A percentile compares a stretch with the other conserved stretches of the same genome.
Conservation (phyloP, 768 basidiomycete genomes). For the Pluteus cervinus region DNA sequence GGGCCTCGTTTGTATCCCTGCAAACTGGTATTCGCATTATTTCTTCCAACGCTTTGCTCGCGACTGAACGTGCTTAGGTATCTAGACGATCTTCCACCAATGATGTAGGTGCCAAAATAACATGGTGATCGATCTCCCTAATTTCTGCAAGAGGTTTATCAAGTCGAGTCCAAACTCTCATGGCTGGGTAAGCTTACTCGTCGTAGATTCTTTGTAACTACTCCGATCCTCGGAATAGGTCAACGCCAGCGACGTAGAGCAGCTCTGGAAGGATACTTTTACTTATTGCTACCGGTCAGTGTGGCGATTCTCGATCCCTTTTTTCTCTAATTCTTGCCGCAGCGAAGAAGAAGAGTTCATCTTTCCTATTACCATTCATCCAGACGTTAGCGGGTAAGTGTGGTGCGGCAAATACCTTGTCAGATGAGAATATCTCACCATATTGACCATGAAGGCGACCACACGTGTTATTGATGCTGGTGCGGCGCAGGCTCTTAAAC, state of each 20-base stretch:
- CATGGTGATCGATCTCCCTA: neutral
- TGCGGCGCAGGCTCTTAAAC: conserved; percentile 14
- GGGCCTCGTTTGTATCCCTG: conserved; percentile 54
- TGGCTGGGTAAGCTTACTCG: conserved; percentile 45
- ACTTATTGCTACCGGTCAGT: conserved; percentile 55
- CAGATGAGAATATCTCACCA: conserved; percentile 3
- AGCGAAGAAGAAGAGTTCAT: conserved; percentile 61
- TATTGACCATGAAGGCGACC: conserved; percentile 36
- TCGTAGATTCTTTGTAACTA: neutral
- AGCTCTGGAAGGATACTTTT: conserved; percentile 75
- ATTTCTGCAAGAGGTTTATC: conserved; percentile 48
- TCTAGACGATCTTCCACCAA: conserved; percentile 68
- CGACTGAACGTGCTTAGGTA: conserved; percentile 32
- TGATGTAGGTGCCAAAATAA: conserved; percentile 43
- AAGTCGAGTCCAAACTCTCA: conserved; percentile 64
- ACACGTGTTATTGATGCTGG: conserved; percentile 72
- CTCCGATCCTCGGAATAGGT: conserved; percentile 29
- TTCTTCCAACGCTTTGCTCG: neutral
- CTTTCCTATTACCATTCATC: conserved; percentile 77
- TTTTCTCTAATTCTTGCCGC: conserved; percentile 6
- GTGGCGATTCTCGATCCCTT: neutral
- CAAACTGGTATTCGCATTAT: conserved; percentile 49
- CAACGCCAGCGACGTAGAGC: conserved; percentile 58
- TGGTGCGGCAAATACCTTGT: conserved; percentile 2
- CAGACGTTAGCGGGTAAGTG: conserved; percentile 64